Evolutionary conservation across 2,329 filamentous ascomycete genomes (phyloP).

Genomic region (Aspergillus brunneoviolaceus): DNA sequence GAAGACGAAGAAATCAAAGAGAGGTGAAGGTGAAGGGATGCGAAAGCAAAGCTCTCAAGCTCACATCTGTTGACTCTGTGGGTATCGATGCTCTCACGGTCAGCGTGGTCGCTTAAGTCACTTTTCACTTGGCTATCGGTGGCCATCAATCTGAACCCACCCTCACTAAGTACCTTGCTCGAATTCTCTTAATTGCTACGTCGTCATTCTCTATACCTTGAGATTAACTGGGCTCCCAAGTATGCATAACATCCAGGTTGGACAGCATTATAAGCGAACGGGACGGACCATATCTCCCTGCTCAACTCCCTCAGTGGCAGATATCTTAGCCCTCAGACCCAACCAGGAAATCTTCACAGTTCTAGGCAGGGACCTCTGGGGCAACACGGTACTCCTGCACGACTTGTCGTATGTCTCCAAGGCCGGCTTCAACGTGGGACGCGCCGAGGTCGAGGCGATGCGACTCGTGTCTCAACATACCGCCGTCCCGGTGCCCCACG

Average conservation of each 20-base stretch:
- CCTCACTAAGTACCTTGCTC: no score
- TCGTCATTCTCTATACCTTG: no score
- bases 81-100: no score
- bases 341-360: background rate
- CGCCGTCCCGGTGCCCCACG: slow-evolving; percentile 20
- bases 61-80: no score
- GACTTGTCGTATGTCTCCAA: slow-evolving; percentile 21
- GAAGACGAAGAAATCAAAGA: no score
- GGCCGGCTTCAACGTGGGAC: slow-evolving; percentile 16
- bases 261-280: background rate
- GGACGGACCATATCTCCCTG: background rate
- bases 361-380: background rate
- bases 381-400: background rate
- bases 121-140: no score
- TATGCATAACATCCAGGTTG: background rate
- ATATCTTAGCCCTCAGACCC: background rate
- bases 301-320: background rate
- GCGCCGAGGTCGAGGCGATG: slow-evolving; percentile 23
- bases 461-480: slow-evolving; percentile 20
- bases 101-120: no score
- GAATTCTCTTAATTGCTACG: no score
- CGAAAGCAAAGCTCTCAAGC: no score
- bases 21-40: no score
- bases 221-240: background rate
- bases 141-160: no score